Base-by-base conservation (phyloP, 805 yeast genomes). In the Grigorovia humatica region DNA sequence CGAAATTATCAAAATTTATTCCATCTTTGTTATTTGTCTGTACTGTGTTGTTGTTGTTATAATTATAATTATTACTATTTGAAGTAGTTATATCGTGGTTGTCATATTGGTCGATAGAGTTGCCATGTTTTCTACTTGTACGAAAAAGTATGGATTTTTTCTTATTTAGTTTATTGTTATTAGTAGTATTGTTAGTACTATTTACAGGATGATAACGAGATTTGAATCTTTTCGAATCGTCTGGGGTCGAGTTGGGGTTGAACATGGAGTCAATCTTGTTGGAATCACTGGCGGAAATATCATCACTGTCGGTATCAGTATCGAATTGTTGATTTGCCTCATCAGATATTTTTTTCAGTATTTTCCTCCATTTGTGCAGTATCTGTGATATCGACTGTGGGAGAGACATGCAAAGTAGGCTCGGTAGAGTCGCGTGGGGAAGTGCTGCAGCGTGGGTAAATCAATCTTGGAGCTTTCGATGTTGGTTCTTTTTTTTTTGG, bases 1-100 rank as follows among this genome's bases (percentile, higher is more conserved):
- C 68, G 50, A 60, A 72, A 27, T 59, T 68, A 13, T 55, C 62
- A 47, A 57, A 68, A 2, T 59, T 63, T 46, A 53, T 58, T 12
- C 56, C 57, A 52, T 48, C 57, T 40, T 54, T 62, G 12, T 23
- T 29, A 23, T 6, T 23, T 23, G 27, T 23, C 6, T 23, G 27
- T 23, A 23, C 27, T 23, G 27, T 46, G 18, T 3, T 32, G 23
- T 1, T 32, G 15, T 4, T 20, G 32, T 2, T 44, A 13, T 23
- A 13, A 29, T 29, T 15, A 30, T 30, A 19, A 32, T 7, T 29
- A 9, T 30, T 45, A 43, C 55, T 55, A 17, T 43, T 52, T 42
- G 23, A 18, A 9, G 20, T 27, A 46, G 4, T 18, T 3, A 29
- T 19, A 38, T 11, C 15, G 2, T 7, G n/a, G 13, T 38, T 12